phyloP scores from a whole-genome alignment of 2,329 filamentous ascomycete species.

The Davidsoniella eucalypti region DNA sequence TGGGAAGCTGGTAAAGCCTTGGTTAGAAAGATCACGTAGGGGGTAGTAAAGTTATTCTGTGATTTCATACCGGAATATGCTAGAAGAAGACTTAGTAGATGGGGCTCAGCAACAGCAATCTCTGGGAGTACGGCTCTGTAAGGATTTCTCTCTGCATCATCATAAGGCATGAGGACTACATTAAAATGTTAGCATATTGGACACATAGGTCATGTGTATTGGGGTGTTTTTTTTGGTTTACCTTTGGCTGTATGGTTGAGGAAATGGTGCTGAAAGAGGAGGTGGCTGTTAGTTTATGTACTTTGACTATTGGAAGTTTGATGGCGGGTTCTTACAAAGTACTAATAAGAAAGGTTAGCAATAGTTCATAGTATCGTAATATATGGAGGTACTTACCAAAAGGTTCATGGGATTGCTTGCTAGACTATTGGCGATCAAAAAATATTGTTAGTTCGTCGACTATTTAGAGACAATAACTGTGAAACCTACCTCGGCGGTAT shows the following conservation, averaged over 20 bases:
- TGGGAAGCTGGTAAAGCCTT: slow-evolving; percentile 42
- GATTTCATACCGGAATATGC: slow-evolving; percentile 46
- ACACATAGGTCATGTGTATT: too few species aligned
- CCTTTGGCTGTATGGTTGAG: slow-evolving; percentile 63
- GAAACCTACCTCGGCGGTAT: slow-evolving; percentile 26
- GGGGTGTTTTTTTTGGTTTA: slow-evolving; percentile 22
- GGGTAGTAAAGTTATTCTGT: neutral
- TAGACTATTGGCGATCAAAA: slow-evolving; percentile 25
- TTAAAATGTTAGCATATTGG: neutral
- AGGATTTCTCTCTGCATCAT: slow-evolving; percentile 35
- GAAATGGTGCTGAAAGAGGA: slow-evolving; percentile 35
- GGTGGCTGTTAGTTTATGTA: neutral
- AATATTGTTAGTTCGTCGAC: neutral
- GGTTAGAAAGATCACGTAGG: neutral
- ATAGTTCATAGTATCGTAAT: neutral
- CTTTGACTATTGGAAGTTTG: neutral
- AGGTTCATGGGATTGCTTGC: slow-evolving; percentile 65
- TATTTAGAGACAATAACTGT: neutral
- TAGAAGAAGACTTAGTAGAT: slow-evolving; percentile 60
- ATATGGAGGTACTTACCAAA: slow-evolving; percentile 26
- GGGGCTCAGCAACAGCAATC: slow-evolving; percentile 52
- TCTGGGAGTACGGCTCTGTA: slow-evolving; percentile 33
- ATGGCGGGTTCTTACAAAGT: slow-evolving; percentile 25
- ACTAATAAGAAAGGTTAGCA: slow-evolving; percentile 21
- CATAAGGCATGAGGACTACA: slow-evolving; percentile 30